Evolutionary conservation across 2,329 filamentous ascomycete species (phyloP), one percentile per base, ranked within the genome.

Genomic region (Stemphylium vesicarium): DNA sequence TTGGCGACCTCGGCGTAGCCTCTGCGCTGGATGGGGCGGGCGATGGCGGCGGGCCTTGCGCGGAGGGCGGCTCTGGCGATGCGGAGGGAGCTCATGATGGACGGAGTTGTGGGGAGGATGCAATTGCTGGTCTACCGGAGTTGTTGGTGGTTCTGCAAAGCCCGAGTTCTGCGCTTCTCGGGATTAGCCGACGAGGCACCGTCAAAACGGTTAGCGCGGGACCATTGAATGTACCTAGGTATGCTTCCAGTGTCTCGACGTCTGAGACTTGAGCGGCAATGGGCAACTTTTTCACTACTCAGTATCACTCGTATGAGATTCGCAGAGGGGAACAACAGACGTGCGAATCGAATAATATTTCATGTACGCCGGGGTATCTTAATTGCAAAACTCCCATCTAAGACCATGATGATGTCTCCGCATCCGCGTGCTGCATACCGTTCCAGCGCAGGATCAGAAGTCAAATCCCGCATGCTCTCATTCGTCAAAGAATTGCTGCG

Each of bases 61-160:
- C 92, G 86, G 79, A 96, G 85, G 82, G 92, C 94, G 80, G 88
- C 86, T 81, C 94, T 90, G 84, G 92, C 91, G 81, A 96, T 84
- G 81, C 93, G 92, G 82, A 97, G 82, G 80, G 92, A 90, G 87
- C 92, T 96, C 94, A 98, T 98, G 82, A 74, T 75, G 74, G 60
- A 70, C 66, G 53, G 59, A 61, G 64, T 65, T 59, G 65, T 72
- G 68, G 66, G 58, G 69, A 61, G 60, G 70, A 74, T 74, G 69
- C 72, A 75, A 75, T 75, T 62, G 71, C 71, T 71, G 65, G 67
- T 58, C 62, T 64, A 60, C 66, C 63, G 62, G 57, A 66, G 63
- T 64, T 68, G 63, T 52, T 61, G 47, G 63, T 63, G 63, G 63
- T 65, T 63, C 58, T 63, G 59, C 54, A 64, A 65, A 47, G 54